Evolutionary conservation across 1,139 yeast genomes (phyloP).

Genomic region (Hansenula lynferdii): DNA sequence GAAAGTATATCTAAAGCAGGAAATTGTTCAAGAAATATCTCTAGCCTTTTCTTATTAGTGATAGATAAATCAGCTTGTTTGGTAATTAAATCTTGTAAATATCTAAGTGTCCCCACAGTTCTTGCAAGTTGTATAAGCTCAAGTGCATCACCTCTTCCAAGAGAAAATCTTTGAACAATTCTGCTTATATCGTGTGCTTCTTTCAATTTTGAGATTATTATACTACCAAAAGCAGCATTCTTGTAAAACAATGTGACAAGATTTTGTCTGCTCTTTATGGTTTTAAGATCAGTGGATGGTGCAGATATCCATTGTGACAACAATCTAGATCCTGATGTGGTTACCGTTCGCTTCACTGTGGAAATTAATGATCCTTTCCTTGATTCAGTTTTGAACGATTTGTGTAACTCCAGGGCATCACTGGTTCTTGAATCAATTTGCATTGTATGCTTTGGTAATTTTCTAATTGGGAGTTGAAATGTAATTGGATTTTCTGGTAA

Average conservation of each 20-base stretch:
- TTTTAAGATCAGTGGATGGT: slow-evolving; percentile 60
- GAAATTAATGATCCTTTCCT: slow-evolving; percentile 65
- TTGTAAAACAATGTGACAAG: slow-evolving; percentile 51
- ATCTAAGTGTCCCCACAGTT: slow-evolving; percentile 28
- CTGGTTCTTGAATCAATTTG: slow-evolving; percentile 83
- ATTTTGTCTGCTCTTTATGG: slow-evolving; percentile 56
- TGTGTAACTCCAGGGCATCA: slow-evolving; percentile 71
- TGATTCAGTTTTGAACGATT: slow-evolving; percentile 52
- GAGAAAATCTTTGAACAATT: slow-evolving; percentile 45
- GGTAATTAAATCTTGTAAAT: slow-evolving; percentile 11
- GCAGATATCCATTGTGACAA: slow-evolving; percentile 78
- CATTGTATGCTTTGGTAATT: slow-evolving; percentile 47
- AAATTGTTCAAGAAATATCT: slow-evolving; percentile 16
- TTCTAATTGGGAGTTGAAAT: slow-evolving; percentile 47
- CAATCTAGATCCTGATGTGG: slow-evolving; percentile 77
- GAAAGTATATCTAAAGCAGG: slow-evolving; percentile 19
- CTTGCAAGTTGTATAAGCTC: slow-evolving; percentile 41
- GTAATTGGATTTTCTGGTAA: slow-evolving; percentile 47
- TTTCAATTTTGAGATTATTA: slow-evolving; percentile 29
- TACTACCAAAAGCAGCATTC: slow-evolving; percentile 33
- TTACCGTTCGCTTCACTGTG: slow-evolving; percentile 65
- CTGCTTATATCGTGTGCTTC: slow-evolving; percentile 47
- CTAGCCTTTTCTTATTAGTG: slow-evolving; percentile 6
- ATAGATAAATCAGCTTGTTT: slow-evolving; percentile 2
- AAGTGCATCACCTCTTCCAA: slow-evolving; percentile 38